These are phyloP conservation scores for Ananas comosus DNA, from an alignment of 176 grass and related monocot genomes.

Conservation along the genomic window DNA sequence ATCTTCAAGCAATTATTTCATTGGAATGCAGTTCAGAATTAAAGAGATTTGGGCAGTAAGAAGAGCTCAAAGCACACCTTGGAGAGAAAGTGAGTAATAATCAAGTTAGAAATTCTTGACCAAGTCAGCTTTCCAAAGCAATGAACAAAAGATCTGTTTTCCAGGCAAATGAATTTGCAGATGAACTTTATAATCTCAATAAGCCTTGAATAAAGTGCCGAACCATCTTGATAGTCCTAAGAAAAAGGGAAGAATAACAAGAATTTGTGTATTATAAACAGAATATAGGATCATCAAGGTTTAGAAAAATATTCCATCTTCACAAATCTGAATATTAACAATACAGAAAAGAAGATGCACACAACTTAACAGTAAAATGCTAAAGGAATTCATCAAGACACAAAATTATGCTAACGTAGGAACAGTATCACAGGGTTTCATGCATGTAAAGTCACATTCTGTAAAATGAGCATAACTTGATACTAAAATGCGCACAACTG, in stretches of 20 bases:
- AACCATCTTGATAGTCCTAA: conserved; percentile 69
- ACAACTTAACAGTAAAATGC: no score
- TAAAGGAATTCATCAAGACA: no score
- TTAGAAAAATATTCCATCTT: not conserved
- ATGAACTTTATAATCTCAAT: conserved; percentile 62
- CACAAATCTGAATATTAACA: not conserved
- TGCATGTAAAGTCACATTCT: no score
- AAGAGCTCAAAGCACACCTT: conserved; percentile 45
- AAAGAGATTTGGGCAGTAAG: not conserved
- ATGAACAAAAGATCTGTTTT: conserved; percentile 59
- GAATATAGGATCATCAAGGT: not conserved
- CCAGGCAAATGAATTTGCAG: conserved; percentile 55
- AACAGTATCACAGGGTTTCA: no score
- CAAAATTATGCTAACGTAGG: no score
- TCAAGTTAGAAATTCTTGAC: conserved; percentile 71
- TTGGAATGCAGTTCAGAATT: not conserved
- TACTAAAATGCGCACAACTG: no score
- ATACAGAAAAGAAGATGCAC: not conserved
- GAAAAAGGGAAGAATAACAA: conserved; percentile 16
- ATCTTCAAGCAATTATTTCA: no score
- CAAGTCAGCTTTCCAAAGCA: conserved; percentile 81
- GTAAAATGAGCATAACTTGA: no score
- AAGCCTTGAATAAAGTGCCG: conserved; percentile 67
- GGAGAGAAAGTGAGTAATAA: conserved; percentile 86
- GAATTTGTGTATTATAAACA: not conserved